A percentile compares a stretch with the other conserved stretches of the same genome.
These are phyloP conservation scores for Maudiozyma barnettii DNA, from an alignment of 805 yeast genomes.

Conservation along the genomic window DNA sequence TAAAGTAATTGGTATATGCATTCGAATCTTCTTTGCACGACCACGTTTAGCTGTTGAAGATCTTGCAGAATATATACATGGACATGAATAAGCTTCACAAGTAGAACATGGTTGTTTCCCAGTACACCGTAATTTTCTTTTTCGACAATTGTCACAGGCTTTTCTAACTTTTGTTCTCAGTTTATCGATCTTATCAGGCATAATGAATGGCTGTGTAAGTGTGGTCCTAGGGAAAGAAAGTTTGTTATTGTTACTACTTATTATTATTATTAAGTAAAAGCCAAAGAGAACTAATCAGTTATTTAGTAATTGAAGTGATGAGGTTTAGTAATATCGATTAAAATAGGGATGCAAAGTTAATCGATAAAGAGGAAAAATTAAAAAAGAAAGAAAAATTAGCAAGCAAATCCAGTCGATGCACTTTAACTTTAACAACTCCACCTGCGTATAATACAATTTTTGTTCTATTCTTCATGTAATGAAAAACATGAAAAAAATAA, in stretches of 20 bases:
- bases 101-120: conserved; percentile 26
- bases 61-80: conserved; percentile 15
- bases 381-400: no score
- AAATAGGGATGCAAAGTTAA: no score
- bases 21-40: neutral
- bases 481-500: no score
- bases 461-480: no score
- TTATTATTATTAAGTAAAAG: no score
- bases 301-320: no score
- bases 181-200: conserved; percentile 1
- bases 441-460: no score
- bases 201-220: neutral
- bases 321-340: no score
- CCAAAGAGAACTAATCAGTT: no score
- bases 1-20: neutral
- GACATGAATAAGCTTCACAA: conserved; percentile 26
- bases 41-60: neutral
- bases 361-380: no score
- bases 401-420: no score
- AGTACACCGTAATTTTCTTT: conserved; percentile 28
- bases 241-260: neutral
- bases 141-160: conserved; percentile 28
- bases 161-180: conserved; percentile 8
- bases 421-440: no score
- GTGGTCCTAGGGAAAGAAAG: neutral